Percentiles rank a stretch among this genome's conserved stretches.
These are phyloP conservation scores for Cubamyces lactineus DNA, from an alignment of 768 basidiomycete species.

Conservation along the genomic window DNA sequence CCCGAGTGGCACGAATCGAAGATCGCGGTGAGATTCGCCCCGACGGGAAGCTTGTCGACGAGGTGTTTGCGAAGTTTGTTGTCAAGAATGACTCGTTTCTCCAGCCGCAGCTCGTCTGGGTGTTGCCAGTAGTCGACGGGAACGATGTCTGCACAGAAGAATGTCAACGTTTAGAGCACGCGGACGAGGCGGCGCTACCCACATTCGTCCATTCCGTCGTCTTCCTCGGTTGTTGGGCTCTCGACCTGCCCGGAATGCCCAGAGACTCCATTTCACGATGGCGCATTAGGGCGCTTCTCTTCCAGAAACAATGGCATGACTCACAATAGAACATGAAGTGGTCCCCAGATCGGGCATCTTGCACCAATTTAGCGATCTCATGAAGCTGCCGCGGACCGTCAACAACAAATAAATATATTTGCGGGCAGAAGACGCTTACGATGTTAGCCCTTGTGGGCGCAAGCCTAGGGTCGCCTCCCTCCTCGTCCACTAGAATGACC, in stretches of 20 bases:
- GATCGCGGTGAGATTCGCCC: constrained; percentile 27
- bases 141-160: constrained; percentile 15
- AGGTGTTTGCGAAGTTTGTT: constrained; percentile 31
- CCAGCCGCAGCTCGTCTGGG: constrained; percentile 19
- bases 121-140: constrained; percentile 15
- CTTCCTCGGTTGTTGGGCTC: constrained; percentile 19
- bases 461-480: not conserved
- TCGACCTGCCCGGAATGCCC: constrained; percentile 32
- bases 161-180: not conserved
- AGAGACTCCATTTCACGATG: constrained; percentile 18
- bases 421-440: constrained; percentile 5
- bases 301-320: not conserved
- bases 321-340: constrained; percentile 24
- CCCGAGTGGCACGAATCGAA: constrained; percentile 28
- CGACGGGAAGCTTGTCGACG: constrained; percentile 28
- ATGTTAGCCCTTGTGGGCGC: constrained; percentile 25
- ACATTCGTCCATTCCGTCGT: constrained; percentile 35
- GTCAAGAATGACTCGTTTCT: not conserved
- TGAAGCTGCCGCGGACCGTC: constrained; percentile 11
- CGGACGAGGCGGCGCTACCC: not conserved
- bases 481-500: constrained; percentile 22
- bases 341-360: constrained; percentile 18
- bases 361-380: constrained; percentile 19
- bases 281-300: not conserved
- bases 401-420: not conserved